Conservation (phyloP, 192 early-diverging fungal genomes). For the Backusella mclennaniae region DNA sequence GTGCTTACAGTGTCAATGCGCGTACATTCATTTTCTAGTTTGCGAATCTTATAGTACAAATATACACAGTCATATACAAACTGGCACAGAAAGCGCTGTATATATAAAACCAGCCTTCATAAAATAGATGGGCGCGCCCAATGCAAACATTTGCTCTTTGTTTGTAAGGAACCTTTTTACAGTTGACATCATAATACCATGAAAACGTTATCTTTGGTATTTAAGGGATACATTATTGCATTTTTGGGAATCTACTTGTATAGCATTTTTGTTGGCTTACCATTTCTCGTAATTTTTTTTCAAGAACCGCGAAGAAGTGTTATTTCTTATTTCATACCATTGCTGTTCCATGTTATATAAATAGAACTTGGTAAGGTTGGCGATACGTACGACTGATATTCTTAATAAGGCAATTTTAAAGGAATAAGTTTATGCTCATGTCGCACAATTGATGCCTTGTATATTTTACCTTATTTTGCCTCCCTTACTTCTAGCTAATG, state of each 20-base stretch:
- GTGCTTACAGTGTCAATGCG: too few relatives aligned
- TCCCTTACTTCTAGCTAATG: background rate
- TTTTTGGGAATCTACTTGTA: slow-evolving; percentile 13
- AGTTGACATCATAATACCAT: too few relatives aligned
- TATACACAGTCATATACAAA: too few relatives aligned
- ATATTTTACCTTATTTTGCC: background rate
- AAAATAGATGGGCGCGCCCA: too few relatives aligned
- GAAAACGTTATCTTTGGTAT: background rate
- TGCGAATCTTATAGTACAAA: too few relatives aligned
- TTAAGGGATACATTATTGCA: background rate
- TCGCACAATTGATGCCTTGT: background rate
- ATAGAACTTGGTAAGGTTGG: background rate
- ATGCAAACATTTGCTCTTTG: too few relatives aligned
- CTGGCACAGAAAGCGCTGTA: too few relatives aligned
- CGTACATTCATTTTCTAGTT: too few relatives aligned
- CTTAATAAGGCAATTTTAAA: background rate
- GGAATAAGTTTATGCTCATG: background rate
- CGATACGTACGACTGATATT: background rate
- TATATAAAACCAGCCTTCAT: too few relatives aligned
- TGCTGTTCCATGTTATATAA: background rate
- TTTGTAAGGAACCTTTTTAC: too few relatives aligned
- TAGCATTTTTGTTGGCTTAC: slow-evolving; percentile 14
- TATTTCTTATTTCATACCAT: too few relatives aligned
- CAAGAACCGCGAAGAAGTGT: background rate
- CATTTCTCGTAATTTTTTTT: background rate